phyloP scores from a whole-genome alignment of 208 protist species.

The Kentomonas sorsogonicus region DNA sequence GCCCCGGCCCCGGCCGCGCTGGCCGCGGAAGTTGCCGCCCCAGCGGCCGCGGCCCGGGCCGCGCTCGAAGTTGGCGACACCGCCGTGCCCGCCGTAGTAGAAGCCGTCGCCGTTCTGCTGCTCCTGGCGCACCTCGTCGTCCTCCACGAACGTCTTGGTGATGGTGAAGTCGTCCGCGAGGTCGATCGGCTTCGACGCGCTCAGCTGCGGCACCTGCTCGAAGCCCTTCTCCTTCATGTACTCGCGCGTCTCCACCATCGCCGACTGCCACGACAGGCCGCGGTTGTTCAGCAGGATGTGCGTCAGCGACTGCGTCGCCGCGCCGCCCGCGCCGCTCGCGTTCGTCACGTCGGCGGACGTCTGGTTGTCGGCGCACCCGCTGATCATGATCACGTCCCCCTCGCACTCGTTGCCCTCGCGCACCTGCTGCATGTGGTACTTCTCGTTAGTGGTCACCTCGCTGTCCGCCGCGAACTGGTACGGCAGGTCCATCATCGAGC shows the following conservation, averaged over 20 bases:
- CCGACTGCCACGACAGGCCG: conserved; percentile 1
- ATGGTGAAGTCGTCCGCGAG: conserved; percentile 87
- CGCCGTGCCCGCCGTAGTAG: no score
- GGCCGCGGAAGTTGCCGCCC: no score
- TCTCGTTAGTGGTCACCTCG: conserved; percentile 5
- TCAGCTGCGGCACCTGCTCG: conserved; percentile 85
- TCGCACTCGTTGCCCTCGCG: conserved; percentile 67
- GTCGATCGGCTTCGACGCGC: conserved; percentile 84
- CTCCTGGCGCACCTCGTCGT: no score
- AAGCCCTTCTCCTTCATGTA: conserved; percentile 67
- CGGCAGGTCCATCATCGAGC: conserved; percentile 70
- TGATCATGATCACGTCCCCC: conserved; percentile 88
- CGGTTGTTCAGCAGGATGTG: conserved; percentile 62
- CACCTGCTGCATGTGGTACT: conserved; percentile 56
- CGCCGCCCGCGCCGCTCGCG: conserved; percentile 60
- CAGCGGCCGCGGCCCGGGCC: no score
- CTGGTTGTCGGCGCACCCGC: conserved; percentile 77
- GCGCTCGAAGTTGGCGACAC: no score
- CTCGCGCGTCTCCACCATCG: conserved; percentile 65
- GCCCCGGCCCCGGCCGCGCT: no score
- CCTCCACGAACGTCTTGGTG: conserved; percentile 85
- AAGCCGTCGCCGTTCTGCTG: no score
- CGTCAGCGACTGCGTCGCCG: conserved; percentile 77
- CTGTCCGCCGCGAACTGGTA: conserved; percentile 32
- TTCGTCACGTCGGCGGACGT: conserved; percentile 68